phyloP scores from a whole-genome alignment of 2,329 filamentous ascomycete species.

The Rutstroemia sydowiana region DNA sequence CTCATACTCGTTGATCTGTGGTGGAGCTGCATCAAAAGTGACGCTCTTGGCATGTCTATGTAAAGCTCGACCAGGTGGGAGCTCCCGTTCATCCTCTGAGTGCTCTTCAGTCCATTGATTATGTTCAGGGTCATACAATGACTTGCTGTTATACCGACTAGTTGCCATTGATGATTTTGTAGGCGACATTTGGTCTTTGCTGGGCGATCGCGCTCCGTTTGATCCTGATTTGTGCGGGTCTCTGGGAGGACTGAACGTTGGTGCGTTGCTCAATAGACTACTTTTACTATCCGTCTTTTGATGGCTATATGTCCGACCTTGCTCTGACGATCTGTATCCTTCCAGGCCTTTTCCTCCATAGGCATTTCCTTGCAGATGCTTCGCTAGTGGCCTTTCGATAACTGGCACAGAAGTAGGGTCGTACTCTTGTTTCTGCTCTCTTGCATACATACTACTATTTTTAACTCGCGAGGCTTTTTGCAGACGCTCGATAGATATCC shows the following conservation, averaged over 20 bases:
- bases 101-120: constrained; percentile 63
- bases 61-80: constrained; percentile 58
- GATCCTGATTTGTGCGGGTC: constrained; percentile 34
- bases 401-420: constrained; percentile 71
- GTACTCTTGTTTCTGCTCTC: constrained; percentile 88
- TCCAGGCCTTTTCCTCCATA: constrained; percentile 52
- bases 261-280: constrained; percentile 48
- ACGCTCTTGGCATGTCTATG: constrained; percentile 92
- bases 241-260: constrained; percentile 22
- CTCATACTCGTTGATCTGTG: constrained; percentile 95
- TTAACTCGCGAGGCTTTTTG: constrained; percentile 93
- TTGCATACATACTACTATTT: constrained; percentile 95
- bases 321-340: constrained; percentile 45
- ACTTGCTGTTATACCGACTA: constrained; percentile 51
- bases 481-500: constrained; percentile 89
- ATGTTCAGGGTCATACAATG: constrained; percentile 60
- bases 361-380: constrained; percentile 63
- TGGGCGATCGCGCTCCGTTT: constrained; percentile 40
- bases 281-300: constrained; percentile 52
- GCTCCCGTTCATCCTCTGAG: constrained; percentile 48
- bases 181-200: constrained; percentile 68
- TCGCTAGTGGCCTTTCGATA: constrained; percentile 75
- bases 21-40: constrained; percentile 89
- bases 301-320: constrained; percentile 36
- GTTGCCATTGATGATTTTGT: constrained; percentile 83